Evolutionary conservation across 2,329 filamentous ascomycete species (phyloP), one percentile per base, ranked within the genome.

Genomic region (Clonostachys sp.): DNA sequence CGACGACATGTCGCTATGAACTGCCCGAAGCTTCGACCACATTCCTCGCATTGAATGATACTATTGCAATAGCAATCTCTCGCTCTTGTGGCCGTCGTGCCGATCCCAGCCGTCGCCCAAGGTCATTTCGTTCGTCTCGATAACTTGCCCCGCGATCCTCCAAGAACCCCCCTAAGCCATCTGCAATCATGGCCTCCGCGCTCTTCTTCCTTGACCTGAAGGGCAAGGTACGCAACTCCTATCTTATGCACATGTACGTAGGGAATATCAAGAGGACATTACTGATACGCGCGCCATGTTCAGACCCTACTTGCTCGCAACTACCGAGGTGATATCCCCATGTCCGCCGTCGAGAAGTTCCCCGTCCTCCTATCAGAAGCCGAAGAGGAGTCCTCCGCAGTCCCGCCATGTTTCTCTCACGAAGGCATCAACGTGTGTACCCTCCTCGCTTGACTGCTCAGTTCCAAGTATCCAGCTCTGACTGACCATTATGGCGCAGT

Each of bases 121-220:
- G 41, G 41, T 51, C 47, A 40, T 48, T 51, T 50, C 48, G 49
- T 45, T 52, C 50, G 55, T 35, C 8, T 49, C 47, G 38, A 57
- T 50, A 53, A 47, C 49, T 52, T 55, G 52, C 50, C 48, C 50
- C 51, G 55, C 57, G 57, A 55, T 55, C 53, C 53, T 55, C 50
- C 48, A 18, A n/a, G 13, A n/a, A 18, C 6, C 14, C 14, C 14
- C 48, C 48, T 45, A 50, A 48, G 49, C 42, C 43, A 39, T 38
- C 61, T 71, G 36, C 36, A 39, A 77, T 59, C 65, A 99, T 99
- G 94, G 94, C 94, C 59, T 99, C 94, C 51, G 94, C 94, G 55
- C 68, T 99, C 62, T 99, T 99, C 81, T 99, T 99, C 69, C 86
- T 99, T 62, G 94, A 99, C 71, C 81, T 99, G 58, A 99, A 99